These are phyloP conservation scores for Murraya paniculata DNA, from an alignment of 345 rosid species.

Conservation along the genomic window DNA sequence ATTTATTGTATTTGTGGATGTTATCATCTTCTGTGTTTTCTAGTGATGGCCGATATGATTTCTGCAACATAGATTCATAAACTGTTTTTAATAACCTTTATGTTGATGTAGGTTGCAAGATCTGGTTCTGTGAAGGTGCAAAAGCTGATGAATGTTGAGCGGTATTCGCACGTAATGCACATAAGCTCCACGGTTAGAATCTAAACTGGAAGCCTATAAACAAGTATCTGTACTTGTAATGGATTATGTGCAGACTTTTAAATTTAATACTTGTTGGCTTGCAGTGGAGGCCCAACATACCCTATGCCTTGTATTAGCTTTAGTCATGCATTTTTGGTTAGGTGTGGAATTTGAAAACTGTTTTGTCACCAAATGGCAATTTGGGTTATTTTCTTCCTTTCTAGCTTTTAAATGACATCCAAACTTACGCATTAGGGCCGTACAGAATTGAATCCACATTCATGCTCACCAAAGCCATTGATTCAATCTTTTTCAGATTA, in stretches of 20 bases:
- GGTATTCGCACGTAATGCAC: slow-evolving; percentile 94
- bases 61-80: background rate
- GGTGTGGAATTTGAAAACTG: too few species aligned
- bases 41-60: background rate
- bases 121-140: slow-evolving; percentile 83
- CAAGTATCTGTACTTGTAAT: background rate
- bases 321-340: too few species aligned
- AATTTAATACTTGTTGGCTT: background rate
- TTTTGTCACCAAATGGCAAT: background rate
- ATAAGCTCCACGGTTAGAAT: slow-evolving; percentile 88
- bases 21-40: background rate
- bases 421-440: background rate
- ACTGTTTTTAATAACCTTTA: background rate
- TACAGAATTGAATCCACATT: background rate
- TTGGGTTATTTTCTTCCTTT: background rate
- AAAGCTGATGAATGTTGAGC: slow-evolving; percentile 84
- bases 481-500: slow-evolving; percentile 44
- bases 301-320: too few species aligned
- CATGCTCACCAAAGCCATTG: background rate
- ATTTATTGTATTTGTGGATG: background rate
- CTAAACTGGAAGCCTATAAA: background rate
- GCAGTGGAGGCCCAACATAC: background rate
- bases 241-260: background rate
- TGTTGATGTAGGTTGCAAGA: slow-evolving; percentile 58
- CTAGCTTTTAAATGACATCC: background rate